phyloP scores from a whole-genome alignment of 495 filamentous ascomycete species.

The Coniosporium apollinis region DNA sequence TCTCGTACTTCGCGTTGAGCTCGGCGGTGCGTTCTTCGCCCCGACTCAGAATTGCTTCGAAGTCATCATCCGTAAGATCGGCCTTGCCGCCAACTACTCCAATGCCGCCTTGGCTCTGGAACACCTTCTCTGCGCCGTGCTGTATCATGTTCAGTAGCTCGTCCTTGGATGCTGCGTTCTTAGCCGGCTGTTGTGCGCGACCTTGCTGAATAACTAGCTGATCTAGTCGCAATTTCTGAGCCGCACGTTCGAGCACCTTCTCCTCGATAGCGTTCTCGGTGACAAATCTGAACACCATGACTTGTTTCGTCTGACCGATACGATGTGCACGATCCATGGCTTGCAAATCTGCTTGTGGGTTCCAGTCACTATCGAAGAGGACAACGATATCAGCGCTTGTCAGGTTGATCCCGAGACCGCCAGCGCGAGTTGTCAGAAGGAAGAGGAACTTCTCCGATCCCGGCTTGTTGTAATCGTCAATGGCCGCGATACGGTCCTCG shows the following conservation, averaged over 20 bases:
- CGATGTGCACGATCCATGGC: constrained; percentile 98
- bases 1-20: constrained; percentile 85
- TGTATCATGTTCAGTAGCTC: constrained; percentile 97
- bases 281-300: constrained; percentile 88
- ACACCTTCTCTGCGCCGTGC: constrained; percentile 89
- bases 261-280: constrained; percentile 98
- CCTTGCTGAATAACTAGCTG: constrained; percentile 99
- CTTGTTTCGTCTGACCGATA: constrained; percentile 97
- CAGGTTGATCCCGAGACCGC: constrained; percentile 96
- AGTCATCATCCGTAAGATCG: constrained; percentile 67
- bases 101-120: constrained; percentile 47
- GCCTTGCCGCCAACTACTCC: constrained; percentile 36
- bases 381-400: constrained; percentile 93
- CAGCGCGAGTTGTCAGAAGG: constrained; percentile 89
- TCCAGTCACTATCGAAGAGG: constrained; percentile 99
- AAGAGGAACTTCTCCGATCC: constrained; percentile 96
- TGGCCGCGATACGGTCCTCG: constrained; percentile 92
- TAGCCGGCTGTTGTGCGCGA: constrained; percentile 77
- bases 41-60: constrained; percentile 70
- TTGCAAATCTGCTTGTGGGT: constrained; percentile 94
- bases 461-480: constrained; percentile 95
- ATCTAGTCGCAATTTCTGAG: constrained; percentile 91
- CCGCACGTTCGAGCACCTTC: constrained; percentile 92
- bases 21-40: constrained; percentile 81
- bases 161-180: constrained; percentile 81